These are phyloP conservation scores for Phyllosticta paracitricarpa DNA, from an alignment of 2,329 filamentous ascomycete genomes.

Conservation along the genomic window DNA sequence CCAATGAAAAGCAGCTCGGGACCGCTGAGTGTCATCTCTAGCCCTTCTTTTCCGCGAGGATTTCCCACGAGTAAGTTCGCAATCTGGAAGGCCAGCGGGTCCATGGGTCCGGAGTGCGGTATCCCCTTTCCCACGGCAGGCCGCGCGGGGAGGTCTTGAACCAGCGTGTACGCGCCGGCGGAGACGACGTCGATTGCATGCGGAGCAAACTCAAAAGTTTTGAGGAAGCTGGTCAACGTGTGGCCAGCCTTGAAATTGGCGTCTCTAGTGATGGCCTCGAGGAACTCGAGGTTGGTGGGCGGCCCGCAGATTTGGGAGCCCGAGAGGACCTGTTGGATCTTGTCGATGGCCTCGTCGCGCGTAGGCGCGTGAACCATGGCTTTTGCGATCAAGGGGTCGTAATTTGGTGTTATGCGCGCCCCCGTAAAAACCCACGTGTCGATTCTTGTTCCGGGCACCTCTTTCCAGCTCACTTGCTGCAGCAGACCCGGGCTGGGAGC, in stretches of 20 bases:
- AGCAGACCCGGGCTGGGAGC: constrained; percentile 50
- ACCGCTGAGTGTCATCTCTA: constrained; percentile 52
- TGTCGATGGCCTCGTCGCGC: constrained; percentile 33
- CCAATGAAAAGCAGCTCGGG: constrained; percentile 48
- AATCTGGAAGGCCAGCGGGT: constrained; percentile 46
- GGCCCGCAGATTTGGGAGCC: constrained; percentile 42
- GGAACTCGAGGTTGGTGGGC: constrained; percentile 48
- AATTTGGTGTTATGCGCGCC: constrained; percentile 46
- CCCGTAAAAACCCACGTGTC: constrained; percentile 56
- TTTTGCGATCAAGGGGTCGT: constrained; percentile 50
- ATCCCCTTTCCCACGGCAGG: constrained; percentile 48
- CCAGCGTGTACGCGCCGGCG: constrained; percentile 46
- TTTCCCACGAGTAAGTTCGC: constrained; percentile 54
- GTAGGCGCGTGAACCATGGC: constrained; percentile 44
- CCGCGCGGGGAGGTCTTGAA: constrained; percentile 51
- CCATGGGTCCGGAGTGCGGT: constrained; percentile 52
- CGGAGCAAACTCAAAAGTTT: constrained; percentile 40
- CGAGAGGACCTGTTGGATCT: constrained; percentile 34
- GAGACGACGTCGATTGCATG: constrained; percentile 47
- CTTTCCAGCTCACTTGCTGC: constrained; percentile 47
- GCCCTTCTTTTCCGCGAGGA: constrained; percentile 37
- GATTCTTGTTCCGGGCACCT: constrained; percentile 40
- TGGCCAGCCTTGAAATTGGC: constrained; percentile 38
- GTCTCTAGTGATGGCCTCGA: constrained; percentile 40
- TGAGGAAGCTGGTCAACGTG: constrained; percentile 49